Conservation (phyloP, 2,329 filamentous ascomycete species). For the Ceratocystis smalleyi region DNA sequence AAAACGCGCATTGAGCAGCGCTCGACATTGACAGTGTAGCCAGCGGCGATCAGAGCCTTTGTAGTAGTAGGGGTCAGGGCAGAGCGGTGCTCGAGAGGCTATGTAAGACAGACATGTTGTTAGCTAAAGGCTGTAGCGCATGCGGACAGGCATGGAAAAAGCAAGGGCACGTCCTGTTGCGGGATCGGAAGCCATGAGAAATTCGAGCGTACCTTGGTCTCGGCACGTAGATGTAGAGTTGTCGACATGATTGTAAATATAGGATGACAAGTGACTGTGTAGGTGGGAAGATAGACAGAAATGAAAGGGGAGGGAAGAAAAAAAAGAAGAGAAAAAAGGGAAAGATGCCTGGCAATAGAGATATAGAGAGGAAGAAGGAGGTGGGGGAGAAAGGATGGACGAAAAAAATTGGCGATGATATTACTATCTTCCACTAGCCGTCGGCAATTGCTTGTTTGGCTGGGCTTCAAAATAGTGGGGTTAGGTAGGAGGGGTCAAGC, state of each 20-base stretch:
- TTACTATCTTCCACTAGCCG: too few relatives aligned
- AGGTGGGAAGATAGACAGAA: neutral
- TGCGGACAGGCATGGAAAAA: neutral
- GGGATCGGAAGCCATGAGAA: neutral
- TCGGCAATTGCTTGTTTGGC: too few relatives aligned
- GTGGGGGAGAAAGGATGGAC: neutral
- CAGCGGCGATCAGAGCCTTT: constrained; percentile 43
- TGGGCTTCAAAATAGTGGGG: too few relatives aligned
- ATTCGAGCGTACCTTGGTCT: constrained; percentile 29
- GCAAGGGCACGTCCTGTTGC: neutral
- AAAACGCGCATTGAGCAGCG: constrained; percentile 49
- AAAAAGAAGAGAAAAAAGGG: constrained; percentile 9
- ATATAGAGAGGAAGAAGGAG: neutral
- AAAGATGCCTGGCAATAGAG: too few relatives aligned
- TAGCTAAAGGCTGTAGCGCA: neutral
- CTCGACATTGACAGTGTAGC: constrained; percentile 53
- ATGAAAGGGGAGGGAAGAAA: neutral
- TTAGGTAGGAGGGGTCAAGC: too few relatives aligned
- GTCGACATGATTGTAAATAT: constrained; percentile 18
- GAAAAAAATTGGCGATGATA: too few relatives aligned
- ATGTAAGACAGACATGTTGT: neutral
- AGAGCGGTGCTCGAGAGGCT: constrained; percentile 37
- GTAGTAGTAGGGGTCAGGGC: constrained; percentile 28
- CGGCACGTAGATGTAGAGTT: constrained; percentile 35
- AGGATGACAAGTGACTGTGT: neutral